Evolutionary conservation across 805 yeast genomes (phyloP), one percentile per base, ranked within the genome.

Genomic region (Debaryomyces prosopidis): DNA sequence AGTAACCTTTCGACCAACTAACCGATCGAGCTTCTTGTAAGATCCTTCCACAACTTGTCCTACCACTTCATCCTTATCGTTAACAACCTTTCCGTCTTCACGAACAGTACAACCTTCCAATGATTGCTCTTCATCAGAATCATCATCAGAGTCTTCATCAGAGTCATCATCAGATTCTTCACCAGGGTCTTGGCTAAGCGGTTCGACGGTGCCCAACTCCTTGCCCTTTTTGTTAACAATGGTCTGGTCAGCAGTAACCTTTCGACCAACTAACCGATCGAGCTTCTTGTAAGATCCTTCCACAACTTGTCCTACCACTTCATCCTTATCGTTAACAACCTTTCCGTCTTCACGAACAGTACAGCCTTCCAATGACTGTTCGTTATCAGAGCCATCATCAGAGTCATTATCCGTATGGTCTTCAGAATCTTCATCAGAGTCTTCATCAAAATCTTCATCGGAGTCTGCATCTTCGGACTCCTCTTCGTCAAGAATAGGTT

Each of bases 271-370:
- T 14, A 36, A 36, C 15, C 5, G 28, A 17, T 36, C 39, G 18
- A 36, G 39, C 26, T 36, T 36, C 18, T 36, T 36, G 39, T 36
- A 36, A 4, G 39, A 36, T 8, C 39, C 39, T 36, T 36, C 39
- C 5, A 36, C 39, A 36, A 36, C 39, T 16, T 36, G 26, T n/a
- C 39, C 39, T 36, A 36, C 39, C 12, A 36, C 39, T 5, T 36
- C 26, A 14, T 18, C 39, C 3, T 36, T 27, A 36, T 36, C 39
- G 10, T 36, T 36, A 27, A 36, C 39, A 36, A 17, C 39, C 39
- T 36, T 36, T 17, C 39, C 39, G 26, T 36, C 39, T 16, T 36
- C 39, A 36, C 39, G 39, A 36, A n/a, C n/a, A n/a, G n/a, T n/a
- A n/a, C n/a, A n/a, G n/a, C n/a, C 39, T 36, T 36, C 39, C 39